Evolutionary conservation across 208 protist genomes (phyloP).

Genomic region (Leishmania tarentolae): DNA sequence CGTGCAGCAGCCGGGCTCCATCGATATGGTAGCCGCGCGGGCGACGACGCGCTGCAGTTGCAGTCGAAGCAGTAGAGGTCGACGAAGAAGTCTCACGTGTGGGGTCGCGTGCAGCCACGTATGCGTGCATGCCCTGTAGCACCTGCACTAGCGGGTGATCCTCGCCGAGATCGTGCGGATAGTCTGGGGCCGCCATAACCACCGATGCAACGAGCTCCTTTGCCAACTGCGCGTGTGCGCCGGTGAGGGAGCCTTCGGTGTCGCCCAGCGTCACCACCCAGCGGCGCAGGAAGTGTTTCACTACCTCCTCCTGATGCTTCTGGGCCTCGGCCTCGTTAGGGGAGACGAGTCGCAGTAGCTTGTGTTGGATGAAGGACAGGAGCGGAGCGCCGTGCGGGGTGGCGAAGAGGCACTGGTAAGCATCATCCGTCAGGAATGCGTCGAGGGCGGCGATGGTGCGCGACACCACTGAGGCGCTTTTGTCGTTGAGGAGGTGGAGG

Average conservation of each 20-base stretch:
- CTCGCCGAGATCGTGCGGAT: conserved; percentile 64
- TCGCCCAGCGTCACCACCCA: conserved; percentile 61
- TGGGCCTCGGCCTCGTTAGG: conserved; percentile 10
- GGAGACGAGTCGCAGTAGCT: conserved; percentile 53
- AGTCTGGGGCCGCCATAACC: conserved; percentile 36
- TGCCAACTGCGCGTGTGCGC: conserved; percentile 43
- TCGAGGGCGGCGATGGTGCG: conserved; percentile 71
- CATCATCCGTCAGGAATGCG: conserved; percentile 58
- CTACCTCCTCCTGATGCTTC: conserved; percentile 47
- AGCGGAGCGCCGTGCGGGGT: conserved; percentile 43
- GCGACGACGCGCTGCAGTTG: conserved; percentile 8
- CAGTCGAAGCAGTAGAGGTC: not conserved
- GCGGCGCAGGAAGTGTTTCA: conserved; percentile 66
- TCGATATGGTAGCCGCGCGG: conserved; percentile 36
- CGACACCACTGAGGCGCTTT: conserved; percentile 68
- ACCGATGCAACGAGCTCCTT: conserved; percentile 62
- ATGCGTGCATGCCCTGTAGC: conserved; percentile 51
- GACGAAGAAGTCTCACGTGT: not conserved
- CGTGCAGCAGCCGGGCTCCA: conserved; percentile 45
- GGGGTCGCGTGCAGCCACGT: conserved; percentile 18
- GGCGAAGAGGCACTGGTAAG: conserved; percentile 37
- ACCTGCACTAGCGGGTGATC: conserved; percentile 60
- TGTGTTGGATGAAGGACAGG: conserved; percentile 65
- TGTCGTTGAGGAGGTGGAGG: conserved; percentile 77
- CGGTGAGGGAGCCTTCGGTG: conserved; percentile 27